Evolutionary conservation across 2,329 filamentous ascomycete species (phyloP).

Genomic region (Xylariaceae sp.): DNA sequence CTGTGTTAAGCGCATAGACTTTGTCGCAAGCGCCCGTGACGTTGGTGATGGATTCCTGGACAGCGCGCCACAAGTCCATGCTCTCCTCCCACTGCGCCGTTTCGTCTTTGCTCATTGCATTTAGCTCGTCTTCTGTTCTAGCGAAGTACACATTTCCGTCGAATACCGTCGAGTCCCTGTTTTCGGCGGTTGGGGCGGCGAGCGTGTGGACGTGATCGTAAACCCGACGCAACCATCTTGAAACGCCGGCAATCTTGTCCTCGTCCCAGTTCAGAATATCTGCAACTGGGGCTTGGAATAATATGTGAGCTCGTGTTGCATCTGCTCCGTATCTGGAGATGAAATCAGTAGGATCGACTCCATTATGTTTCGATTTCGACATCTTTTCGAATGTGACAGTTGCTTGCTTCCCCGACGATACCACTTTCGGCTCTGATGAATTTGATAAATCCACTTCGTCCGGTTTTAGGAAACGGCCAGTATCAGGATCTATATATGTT

Average conservation of each 20-base stretch:
- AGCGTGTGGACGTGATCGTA: constrained; percentile 48
- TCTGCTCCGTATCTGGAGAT: constrained; percentile 75
- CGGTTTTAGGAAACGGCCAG: constrained; percentile 69
- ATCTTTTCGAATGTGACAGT: constrained; percentile 78
- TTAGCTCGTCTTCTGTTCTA: constrained; percentile 29
- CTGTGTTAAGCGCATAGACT: constrained; percentile 74
- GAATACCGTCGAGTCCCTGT: constrained; percentile 10
- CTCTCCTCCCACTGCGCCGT: constrained; percentile 40
- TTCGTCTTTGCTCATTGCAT: constrained; percentile 27
- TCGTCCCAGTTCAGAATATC: constrained; percentile 88
- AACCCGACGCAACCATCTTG: constrained; percentile 70
- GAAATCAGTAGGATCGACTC: constrained; percentile 71
- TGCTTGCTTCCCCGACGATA: constrained; percentile 52
- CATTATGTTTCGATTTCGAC: constrained; percentile 93
- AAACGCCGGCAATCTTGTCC: constrained; percentile 71
- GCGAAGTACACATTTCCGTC: constrained; percentile 35
- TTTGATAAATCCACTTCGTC: constrained; percentile 64
- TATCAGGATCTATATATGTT: constrained; percentile 70
- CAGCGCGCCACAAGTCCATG: constrained; percentile 53
- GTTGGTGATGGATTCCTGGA: constrained; percentile 61
- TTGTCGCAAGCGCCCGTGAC: constrained; percentile 64
- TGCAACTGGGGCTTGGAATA: constrained; percentile 80
- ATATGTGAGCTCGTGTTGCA: constrained; percentile 75
- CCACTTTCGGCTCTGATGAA: constrained; percentile 53
- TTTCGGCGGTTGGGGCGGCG: constrained; percentile 9